Base-by-base conservation (phyloP, 2,329 filamentous ascomycete genomes). In the Sordariomycetes sp. region DNA sequence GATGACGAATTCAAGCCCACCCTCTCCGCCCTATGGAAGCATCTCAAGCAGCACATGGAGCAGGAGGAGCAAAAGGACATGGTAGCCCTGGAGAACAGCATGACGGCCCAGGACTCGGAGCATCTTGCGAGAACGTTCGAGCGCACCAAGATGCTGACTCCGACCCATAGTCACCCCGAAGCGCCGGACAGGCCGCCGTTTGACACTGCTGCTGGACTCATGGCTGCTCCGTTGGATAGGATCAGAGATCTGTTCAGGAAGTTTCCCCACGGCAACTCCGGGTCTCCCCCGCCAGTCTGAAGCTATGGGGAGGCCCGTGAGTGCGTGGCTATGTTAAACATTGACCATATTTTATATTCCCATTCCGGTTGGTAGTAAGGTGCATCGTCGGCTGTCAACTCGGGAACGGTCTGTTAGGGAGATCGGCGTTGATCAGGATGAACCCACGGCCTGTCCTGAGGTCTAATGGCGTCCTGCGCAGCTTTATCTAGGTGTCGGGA, bases 191-290 rank as follows among this genome's bases (percentile, higher is more conserved):
- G 75, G 40, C 79, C 79, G 2, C 78, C 77, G 0, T 84, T 82
- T 60, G 80, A 85, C 71, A 80, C 76, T 0, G 78, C 74, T 0
- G 74, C 74, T 59, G 80, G 78, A 0, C 62, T 86, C 24, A 61
- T 86, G 66, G 69, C 77, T 0, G 79, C 81, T 16, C 82, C 82
- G 0, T 70, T 85, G 20, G 83, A 85, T 65, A 76, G 74, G 60
- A 61, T 86, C 35, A 69, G 69, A 43, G 80, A 85, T 65, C 55
- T 82, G 7, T 81, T 84, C 61, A 68, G 76, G 22, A 79, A 77
- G 64, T 86, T 46, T n/a, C 40, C 40, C 2, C 8, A 46, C 18
- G 16, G n/a, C 8, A n/a, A 14, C 16, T n/a, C 40, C 2, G 40
- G 40, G 40, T 2, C 40, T 7, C 40, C 14, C 16, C 40, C 40